Conservation (phyloP, 2,329 filamentous ascomycete genomes). For the Davidsoniella australis region DNA sequence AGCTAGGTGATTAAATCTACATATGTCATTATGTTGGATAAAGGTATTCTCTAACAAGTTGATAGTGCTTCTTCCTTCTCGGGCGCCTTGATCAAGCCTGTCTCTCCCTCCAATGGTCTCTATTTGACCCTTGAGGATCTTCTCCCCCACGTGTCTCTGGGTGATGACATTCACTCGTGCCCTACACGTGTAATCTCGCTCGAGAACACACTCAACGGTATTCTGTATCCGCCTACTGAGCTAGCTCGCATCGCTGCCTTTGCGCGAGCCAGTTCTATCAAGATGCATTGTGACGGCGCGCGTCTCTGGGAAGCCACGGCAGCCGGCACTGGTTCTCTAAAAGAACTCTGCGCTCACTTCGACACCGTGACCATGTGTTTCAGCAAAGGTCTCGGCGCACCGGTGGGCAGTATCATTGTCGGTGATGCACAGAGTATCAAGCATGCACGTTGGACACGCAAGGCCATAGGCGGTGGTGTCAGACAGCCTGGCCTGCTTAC, state of each 20-base stretch:
- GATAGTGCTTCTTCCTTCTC: constrained; percentile 50
- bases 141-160: constrained; percentile 43
- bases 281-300: constrained; percentile 64
- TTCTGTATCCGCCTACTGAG: constrained; percentile 61
- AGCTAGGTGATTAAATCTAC: constrained; percentile 31
- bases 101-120: constrained; percentile 51
- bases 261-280: constrained; percentile 45
- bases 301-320: constrained; percentile 68
- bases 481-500: constrained; percentile 58
- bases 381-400: constrained; percentile 67
- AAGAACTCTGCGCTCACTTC: constrained; percentile 50
- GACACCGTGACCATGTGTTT: constrained; percentile 67
- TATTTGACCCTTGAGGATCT: constrained; percentile 68
- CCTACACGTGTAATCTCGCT: constrained; percentile 68
- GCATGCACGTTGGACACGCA: constrained; percentile 33
- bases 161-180: constrained; percentile 57
- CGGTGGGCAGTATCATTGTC: constrained; percentile 60
- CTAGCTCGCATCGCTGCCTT: constrained; percentile 52
- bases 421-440: constrained; percentile 24
- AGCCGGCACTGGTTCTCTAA: constrained; percentile 47
- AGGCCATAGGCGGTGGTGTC: constrained; percentile 57
- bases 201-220: constrained; percentile 72
- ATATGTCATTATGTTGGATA: neutral
- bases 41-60: neutral
- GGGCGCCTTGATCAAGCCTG: constrained; percentile 50